phyloP scores from a whole-genome alignment of 306 rosid genomes.

The Heteromeles arbutifolia region DNA sequence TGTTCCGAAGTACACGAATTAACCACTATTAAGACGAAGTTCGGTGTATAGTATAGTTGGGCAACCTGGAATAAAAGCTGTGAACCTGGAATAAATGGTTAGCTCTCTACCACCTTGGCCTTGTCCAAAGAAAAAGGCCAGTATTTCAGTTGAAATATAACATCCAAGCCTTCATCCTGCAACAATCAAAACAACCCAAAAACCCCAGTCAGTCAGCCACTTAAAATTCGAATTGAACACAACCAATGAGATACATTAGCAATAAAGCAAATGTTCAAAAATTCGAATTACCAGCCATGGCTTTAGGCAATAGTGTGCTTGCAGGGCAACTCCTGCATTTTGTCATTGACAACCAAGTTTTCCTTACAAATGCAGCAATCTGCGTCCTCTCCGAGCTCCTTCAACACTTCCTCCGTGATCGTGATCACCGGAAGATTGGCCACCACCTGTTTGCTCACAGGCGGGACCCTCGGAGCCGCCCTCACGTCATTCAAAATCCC shows the following conservation, averaged over 20 bases:
- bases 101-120: too few species aligned
- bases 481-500: conserved; percentile 44
- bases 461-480: conserved; percentile 63
- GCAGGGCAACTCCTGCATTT: conserved; percentile 98
- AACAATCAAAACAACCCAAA: background rate
- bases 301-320: conserved; percentile 82
- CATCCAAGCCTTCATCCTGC: conserved; percentile 43
- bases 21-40: too few species aligned
- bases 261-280: background rate
- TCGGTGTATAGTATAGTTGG: too few species aligned
- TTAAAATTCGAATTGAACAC: background rate
- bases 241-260: background rate
- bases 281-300: conserved; percentile 83
- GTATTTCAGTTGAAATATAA: too few species aligned
- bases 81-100: too few species aligned
- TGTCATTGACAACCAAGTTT: conserved; percentile 57
- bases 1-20: too few species aligned
- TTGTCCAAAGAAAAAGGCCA: too few species aligned
- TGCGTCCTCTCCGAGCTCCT: conserved; percentile 60
- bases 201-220: background rate
- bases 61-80: too few species aligned
- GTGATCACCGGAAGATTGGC: conserved; percentile 76
- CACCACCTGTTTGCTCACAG: conserved; percentile 92
- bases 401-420: too few species aligned
- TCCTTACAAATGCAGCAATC: conserved; percentile 93